A percentile compares a stretch with the other conserved stretches of the same genome.
These are phyloP conservation scores for Schizophyllum amplum DNA, from an alignment of 1,284 basidiomycete genomes.

Conservation along the genomic window DNA sequence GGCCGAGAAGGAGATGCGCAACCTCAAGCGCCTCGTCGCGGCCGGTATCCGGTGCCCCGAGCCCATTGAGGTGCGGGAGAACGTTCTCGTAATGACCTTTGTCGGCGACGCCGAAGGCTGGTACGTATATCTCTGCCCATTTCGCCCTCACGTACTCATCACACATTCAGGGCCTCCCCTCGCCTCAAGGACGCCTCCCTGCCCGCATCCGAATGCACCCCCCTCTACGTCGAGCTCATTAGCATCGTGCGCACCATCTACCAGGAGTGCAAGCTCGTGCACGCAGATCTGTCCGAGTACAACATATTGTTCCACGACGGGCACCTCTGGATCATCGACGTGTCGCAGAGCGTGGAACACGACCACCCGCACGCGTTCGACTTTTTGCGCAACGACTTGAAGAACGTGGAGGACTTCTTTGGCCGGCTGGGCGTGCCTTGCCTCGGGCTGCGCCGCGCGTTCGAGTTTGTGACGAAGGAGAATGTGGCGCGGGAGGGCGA, in stretches of 20 bases:
- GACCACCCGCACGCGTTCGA: constrained; percentile 96
- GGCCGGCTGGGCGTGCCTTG: constrained; percentile 65
- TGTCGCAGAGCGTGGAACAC: constrained; percentile 97
- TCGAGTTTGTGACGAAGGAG: constrained; percentile 81
- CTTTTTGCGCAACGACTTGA: constrained; percentile 89
- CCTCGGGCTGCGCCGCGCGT: constrained; percentile 77
- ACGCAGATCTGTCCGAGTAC: constrained; percentile 98
- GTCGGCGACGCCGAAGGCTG: constrained; percentile 78
- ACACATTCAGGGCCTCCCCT: constrained; percentile 67
- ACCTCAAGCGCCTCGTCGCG: constrained; percentile 76
- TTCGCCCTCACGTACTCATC: constrained; percentile 5
- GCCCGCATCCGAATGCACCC: constrained; percentile 41
- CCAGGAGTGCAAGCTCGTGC: constrained; percentile 88
- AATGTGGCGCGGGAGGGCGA: constrained; percentile 23
- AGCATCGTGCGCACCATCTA: constrained; percentile 81
- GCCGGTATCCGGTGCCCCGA: constrained; percentile 85
- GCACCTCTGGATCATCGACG: constrained; percentile 94
- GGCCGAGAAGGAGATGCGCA: constrained; percentile 99
- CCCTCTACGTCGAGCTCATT: constrained; percentile 78
- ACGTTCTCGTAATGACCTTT: constrained; percentile 96
- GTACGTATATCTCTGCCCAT: constrained; percentile 32
- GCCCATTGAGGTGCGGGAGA: constrained; percentile 90
- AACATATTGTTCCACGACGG: constrained; percentile 84
- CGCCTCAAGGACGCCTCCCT: constrained; percentile 84
- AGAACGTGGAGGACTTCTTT: constrained; percentile 94